Conservation (phyloP, 257 asterid species). For the Gentiana straminea region DNA sequence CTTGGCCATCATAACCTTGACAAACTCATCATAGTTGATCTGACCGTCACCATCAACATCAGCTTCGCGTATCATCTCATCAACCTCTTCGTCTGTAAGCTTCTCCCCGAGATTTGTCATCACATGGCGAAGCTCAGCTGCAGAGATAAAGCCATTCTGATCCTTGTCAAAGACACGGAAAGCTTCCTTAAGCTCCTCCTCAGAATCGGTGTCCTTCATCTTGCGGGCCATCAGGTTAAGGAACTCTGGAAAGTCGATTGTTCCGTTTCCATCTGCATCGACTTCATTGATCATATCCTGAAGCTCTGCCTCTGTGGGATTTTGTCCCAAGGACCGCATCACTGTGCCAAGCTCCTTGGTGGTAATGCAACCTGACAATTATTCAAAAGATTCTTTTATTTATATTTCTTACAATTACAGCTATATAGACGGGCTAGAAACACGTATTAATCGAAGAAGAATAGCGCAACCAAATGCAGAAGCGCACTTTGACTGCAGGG, state of each 20-base stretch:
- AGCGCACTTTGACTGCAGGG: no score
- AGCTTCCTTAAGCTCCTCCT: constrained; percentile 8
- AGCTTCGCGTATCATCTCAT: constrained; percentile 9
- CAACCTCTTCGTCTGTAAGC: constrained; percentile 8
- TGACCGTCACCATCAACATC: constrained; percentile 9
- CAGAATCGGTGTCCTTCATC: constrained; percentile 8
- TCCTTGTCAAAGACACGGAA: constrained; percentile 10
- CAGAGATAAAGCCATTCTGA: constrained; percentile 9
- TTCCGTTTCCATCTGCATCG: constrained; percentile 9
- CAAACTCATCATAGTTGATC: constrained; percentile 7
- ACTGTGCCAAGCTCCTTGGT: constrained; percentile 10
- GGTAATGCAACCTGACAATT: constrained; percentile 3
- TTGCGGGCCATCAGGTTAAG: constrained; percentile 8
- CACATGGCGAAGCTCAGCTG: constrained; percentile 10
- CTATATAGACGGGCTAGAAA: no score
- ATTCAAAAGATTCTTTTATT: no score
- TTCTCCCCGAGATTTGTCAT: constrained; percentile 9
- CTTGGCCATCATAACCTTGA: constrained; percentile 9
- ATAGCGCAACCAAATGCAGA: no score
- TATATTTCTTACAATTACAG: no score
- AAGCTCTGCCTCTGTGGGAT: constrained; percentile 9
- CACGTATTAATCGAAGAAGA: no score
- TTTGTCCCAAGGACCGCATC: constrained; percentile 8
- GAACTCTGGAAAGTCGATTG: constrained; percentile 8
- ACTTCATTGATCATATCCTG: constrained; percentile 9